phyloP scores from a whole-genome alignment of 2,329 filamentous ascomycete genomes.

The Verticillium nonalfalfae region DNA sequence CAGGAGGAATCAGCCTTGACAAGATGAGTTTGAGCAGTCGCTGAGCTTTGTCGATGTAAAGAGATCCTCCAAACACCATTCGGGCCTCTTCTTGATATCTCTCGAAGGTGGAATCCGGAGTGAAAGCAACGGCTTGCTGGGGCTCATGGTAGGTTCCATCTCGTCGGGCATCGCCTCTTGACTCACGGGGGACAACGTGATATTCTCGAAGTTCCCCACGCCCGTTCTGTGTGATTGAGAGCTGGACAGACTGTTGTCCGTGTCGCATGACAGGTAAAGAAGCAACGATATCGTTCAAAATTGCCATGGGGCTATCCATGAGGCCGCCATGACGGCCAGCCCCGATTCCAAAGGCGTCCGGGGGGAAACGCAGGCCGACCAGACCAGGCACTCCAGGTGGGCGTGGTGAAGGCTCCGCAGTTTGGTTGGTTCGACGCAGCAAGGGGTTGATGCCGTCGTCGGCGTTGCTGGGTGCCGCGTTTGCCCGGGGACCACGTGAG shows the following conservation, averaged over 20 bases:
- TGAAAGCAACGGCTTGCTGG: constrained; percentile 70
- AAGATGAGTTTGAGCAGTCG: constrained; percentile 65
- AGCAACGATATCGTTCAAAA: constrained; percentile 51
- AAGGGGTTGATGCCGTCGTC: constrained; percentile 87
- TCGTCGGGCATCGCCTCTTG: constrained; percentile 41
- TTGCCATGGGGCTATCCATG: constrained; percentile 44
- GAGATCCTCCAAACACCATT: constrained; percentile 69
- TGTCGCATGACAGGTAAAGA: constrained; percentile 42
- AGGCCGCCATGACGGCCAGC: constrained; percentile 19
- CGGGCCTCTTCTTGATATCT: constrained; percentile 89
- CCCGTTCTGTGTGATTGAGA: constrained; percentile 49
- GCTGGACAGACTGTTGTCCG: constrained; percentile 48
- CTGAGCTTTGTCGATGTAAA: constrained; percentile 59
- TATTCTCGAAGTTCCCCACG: constrained; percentile 47
- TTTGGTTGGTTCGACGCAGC: constrained; percentile 55
- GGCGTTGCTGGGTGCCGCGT: constrained; percentile 45
- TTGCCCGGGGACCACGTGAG: constrained; percentile 46
- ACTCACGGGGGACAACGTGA: constrained; percentile 33
- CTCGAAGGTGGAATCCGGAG: constrained; percentile 52
- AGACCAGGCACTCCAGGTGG: constrained; percentile 35
- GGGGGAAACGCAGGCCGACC: constrained; percentile 45
- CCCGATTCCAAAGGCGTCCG: constrained; percentile 33
- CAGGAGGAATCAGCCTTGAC: constrained; percentile 71
- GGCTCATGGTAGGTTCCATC: constrained; percentile 50
- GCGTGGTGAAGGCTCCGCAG: constrained; percentile 40